A percentile compares a stretch with the other conserved stretches of the same genome.
Conservation (phyloP, 768 basidiomycete species). For the Xerocomellus dryophilus region DNA sequence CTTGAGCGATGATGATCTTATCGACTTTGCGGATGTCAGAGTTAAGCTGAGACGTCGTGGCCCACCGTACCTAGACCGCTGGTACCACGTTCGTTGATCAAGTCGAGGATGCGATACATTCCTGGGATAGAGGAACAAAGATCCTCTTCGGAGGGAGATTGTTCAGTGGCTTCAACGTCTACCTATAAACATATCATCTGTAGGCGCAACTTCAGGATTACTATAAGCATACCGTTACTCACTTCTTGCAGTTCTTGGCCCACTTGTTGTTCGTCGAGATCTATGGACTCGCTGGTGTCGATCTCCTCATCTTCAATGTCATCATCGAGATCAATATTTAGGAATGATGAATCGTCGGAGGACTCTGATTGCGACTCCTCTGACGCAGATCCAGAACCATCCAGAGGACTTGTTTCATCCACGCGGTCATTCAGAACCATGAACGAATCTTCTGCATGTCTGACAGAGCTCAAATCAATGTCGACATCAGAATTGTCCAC, state of each 20-base stretch:
- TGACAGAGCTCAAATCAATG: neutral
- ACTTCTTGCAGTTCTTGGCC: conserved; percentile 17
- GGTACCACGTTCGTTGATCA: conserved; percentile 49
- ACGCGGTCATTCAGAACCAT: conserved; percentile 1
- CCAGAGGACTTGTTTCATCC: conserved; percentile 1
- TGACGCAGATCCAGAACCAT: neutral
- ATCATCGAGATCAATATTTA: conserved; percentile 14
- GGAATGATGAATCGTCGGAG: conserved; percentile 19
- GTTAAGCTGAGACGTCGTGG: neutral
- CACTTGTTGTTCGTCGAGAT: conserved; percentile 10
- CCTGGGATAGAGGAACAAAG: conserved; percentile 36
- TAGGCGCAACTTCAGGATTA: neutral
- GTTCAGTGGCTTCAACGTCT: conserved; percentile 15
- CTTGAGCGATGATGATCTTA: conserved; percentile 60
- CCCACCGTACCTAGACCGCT: conserved; percentile 47
- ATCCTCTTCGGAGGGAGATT: conserved; percentile 14
- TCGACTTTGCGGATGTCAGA: conserved; percentile 41
- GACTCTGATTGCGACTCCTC: conserved; percentile 17
- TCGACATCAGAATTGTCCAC: conserved; percentile 9
- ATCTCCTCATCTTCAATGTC: conserved; percentile 17
- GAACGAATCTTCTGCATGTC: conserved; percentile 9
- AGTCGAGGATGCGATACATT: conserved; percentile 52
- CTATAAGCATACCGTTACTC: neutral
- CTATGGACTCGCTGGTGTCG: conserved; percentile 10
- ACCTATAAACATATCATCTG: conserved; percentile 4